A percentile compares a stretch with the other conserved stretches of the same genome.
Conservation (phyloP, 108 stramenopile species). For the Nitzschia sp. region DNA sequence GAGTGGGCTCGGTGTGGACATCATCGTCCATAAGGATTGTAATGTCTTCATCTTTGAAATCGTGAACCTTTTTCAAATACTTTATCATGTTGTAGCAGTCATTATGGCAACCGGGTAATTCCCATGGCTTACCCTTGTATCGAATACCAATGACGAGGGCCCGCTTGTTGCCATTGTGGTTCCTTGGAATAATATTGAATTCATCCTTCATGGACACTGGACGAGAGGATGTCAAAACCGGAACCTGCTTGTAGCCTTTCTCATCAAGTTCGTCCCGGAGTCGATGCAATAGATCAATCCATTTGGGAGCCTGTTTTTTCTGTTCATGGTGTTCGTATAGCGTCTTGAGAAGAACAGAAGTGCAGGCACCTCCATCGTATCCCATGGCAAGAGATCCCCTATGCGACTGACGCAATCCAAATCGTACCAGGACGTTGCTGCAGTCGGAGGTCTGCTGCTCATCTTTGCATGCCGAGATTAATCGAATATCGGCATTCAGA, state of each 20-base stretch:
- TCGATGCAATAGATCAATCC: constrained; percentile 52
- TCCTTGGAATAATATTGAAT: constrained; percentile 49
- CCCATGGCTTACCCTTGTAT: constrained; percentile 73
- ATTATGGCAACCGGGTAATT: constrained; percentile 72
- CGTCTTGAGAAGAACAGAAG: constrained; percentile 63
- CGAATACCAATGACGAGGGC: constrained; percentile 75
- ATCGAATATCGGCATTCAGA: constrained; percentile 47
- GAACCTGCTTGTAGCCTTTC: constrained; percentile 45
- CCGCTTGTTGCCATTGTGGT: constrained; percentile 43
- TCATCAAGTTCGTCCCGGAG: constrained; percentile 44
- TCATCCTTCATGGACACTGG: constrained; percentile 51
- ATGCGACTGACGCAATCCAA: constrained; percentile 32
- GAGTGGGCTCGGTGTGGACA: constrained; percentile 44
- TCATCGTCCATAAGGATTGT: constrained; percentile 77
- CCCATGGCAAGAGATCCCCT: constrained; percentile 66
- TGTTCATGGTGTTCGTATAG: constrained; percentile 47
- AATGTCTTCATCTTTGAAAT: constrained; percentile 63
- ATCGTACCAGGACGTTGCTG: constrained; percentile 25
- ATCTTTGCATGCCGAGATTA: constrained; percentile 83
- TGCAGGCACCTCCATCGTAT: constrained; percentile 75
- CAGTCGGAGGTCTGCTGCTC: constrained; percentile 81
- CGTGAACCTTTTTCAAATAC: constrained; percentile 66
- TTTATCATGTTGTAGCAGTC: constrained; percentile 83
- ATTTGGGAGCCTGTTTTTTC: constrained; percentile 52
- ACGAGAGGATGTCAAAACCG: constrained; percentile 49